A percentile compares a stretch with the other conserved stretches of the same genome.
Conservation (phyloP, 176 grass and related monocot species). For the Triticum urartu region DNA sequence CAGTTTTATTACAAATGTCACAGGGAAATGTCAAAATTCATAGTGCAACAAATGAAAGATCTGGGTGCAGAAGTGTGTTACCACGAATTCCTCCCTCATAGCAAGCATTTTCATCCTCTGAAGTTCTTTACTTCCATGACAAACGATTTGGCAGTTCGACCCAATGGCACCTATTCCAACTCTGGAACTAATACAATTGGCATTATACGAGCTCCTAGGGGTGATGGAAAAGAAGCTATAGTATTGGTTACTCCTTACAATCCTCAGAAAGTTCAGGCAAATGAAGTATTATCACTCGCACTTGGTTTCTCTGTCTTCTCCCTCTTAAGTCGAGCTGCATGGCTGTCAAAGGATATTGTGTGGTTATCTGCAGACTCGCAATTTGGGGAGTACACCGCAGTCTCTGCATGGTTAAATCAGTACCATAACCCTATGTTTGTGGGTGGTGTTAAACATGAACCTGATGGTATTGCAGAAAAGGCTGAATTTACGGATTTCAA, state of each 20-base stretch:
- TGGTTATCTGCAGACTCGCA: slow-evolving; percentile 84
- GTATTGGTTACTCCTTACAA: slow-evolving; percentile 91
- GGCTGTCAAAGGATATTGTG: slow-evolving; percentile 90
- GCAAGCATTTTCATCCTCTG: slow-evolving; percentile 61
- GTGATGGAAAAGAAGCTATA: slow-evolving; percentile 97
- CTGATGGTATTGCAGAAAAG: slow-evolving; percentile 30
- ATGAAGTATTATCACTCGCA: slow-evolving; percentile 71
- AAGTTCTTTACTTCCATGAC: slow-evolving; percentile 74
- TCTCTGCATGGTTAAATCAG: slow-evolving; percentile 86
- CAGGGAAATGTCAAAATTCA: slow-evolving; percentile 67
- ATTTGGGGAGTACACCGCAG: slow-evolving; percentile 80
- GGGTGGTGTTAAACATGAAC: slow-evolving; percentile 16
- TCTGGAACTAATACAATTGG: slow-evolving; percentile 71
- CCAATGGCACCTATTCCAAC: slow-evolving; percentile 38
- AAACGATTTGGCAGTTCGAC: slow-evolving; percentile 32
- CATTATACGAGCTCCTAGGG: slow-evolving; percentile 81
- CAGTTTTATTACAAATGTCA: slow-evolving; percentile 21
- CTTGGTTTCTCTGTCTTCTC: slow-evolving; percentile 93
- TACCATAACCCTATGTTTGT: slow-evolving; percentile 81
- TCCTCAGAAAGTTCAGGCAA: slow-evolving; percentile 49
- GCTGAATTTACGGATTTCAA: slow-evolving; percentile 52
- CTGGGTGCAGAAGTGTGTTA: slow-evolving; percentile 84
- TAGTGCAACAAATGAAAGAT: slow-evolving; percentile 58
- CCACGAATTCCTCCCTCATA: slow-evolving; percentile 62
- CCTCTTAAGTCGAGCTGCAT: slow-evolving; percentile 66